Percentiles rank a stretch among this genome's conserved stretches.
Evolutionary conservation across 495 filamentous ascomycete species (phyloP).

Genomic region (Aspergillus avenaceus): DNA sequence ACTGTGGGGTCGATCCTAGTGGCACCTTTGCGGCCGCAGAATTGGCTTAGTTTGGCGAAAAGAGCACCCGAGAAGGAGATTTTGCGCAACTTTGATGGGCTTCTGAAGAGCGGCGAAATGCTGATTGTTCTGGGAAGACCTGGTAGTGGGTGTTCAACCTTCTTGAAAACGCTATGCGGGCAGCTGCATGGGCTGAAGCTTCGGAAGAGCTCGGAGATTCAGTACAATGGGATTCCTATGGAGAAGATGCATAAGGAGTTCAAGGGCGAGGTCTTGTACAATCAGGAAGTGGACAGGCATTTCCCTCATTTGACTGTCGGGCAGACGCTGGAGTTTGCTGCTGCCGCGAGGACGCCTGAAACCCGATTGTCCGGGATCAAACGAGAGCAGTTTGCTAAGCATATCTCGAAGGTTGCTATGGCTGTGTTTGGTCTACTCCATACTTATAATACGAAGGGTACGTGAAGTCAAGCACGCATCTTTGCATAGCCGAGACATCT

Average conservation of each 20-base stretch:
- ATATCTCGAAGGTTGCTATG: conserved; percentile 56
- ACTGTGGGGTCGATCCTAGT: conserved; percentile 48
- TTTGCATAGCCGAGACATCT: background rate
- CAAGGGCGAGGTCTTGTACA: conserved; percentile 62
- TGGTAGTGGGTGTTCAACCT: conserved; percentile 42
- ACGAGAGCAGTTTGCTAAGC: conserved; percentile 36
- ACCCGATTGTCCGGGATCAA: conserved; percentile 39
- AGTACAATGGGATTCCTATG: conserved; percentile 51
- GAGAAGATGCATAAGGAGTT: conserved; percentile 53
- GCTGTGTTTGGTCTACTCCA: conserved; percentile 58
- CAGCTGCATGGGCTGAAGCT: conserved; percentile 38
- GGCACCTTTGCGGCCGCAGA: conserved; percentile 44
- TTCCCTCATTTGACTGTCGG: conserved; percentile 65
- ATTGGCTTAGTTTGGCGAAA: conserved; percentile 32
- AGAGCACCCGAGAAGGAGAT: conserved; percentile 35
- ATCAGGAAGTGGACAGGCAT: conserved; percentile 61
- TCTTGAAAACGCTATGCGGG: conserved; percentile 37
- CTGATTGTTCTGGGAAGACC: conserved; percentile 42
- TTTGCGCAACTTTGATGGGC: conserved; percentile 37
- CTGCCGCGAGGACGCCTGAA: conserved; percentile 48
- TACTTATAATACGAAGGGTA: conserved; percentile 50
- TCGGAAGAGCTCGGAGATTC: conserved; percentile 38
- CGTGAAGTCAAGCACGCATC: background rate
- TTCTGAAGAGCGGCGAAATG: conserved; percentile 35
- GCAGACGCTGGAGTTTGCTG: conserved; percentile 62